phyloP scores from a whole-genome alignment of 1,139 yeast genomes.

The Sugiyamaella castrensis region DNA sequence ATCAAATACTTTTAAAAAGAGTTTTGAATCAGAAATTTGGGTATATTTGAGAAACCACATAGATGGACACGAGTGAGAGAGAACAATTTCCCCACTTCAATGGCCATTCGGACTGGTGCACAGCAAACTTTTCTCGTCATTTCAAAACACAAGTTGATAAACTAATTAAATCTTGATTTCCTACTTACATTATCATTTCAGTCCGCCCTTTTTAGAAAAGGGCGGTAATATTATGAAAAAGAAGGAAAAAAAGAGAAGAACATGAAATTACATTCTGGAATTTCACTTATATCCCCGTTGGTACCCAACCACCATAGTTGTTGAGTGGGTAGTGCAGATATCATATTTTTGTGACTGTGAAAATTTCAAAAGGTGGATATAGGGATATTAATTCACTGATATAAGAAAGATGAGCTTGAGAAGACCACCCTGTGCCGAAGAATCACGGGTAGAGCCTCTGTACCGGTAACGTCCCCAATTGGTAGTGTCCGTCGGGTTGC shows the following conservation, averaged over 20 bases:
- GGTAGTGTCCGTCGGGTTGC: no score
- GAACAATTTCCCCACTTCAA: constrained; percentile 25
- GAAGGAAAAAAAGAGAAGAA: no score
- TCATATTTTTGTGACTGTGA: background rate
- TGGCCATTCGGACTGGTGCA: constrained; percentile 33
- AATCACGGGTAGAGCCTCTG: no score
- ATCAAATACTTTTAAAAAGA: no score
- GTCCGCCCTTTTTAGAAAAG: background rate
- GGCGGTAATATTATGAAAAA: no score
- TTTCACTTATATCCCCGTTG: background rate
- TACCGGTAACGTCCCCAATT: no score
- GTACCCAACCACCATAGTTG: background rate
- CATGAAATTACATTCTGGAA: background rate
- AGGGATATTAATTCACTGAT: background rate
- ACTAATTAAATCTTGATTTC: background rate
- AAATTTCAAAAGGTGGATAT: background rate
- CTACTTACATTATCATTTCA: background rate
- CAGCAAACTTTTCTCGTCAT: constrained; percentile 31
- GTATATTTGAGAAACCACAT: constrained; percentile 27
- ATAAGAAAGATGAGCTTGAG: no score
- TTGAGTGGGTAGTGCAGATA: background rate
- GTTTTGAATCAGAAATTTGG: constrained; percentile 27
- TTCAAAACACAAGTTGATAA: background rate
- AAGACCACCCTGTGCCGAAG: no score
- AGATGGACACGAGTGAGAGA: constrained; percentile 22